phyloP scores from a whole-genome alignment of 2,329 filamentous ascomycete species.

The Alternaria ventricosa region DNA sequence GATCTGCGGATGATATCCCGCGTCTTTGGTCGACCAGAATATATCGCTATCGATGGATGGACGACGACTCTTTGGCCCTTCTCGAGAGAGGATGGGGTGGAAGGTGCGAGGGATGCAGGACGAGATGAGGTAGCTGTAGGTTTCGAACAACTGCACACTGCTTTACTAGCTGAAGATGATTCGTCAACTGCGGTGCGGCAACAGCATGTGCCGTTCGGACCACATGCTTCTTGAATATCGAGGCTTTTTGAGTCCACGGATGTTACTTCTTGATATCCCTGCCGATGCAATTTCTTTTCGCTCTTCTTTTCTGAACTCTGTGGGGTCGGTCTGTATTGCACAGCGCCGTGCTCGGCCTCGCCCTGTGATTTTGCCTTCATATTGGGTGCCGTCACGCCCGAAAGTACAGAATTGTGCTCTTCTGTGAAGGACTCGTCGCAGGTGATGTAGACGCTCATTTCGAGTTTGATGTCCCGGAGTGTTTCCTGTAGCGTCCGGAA shows the following conservation, averaged over 20 bases:
- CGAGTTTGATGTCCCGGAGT: constrained; percentile 52
- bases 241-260: constrained; percentile 7
- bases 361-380: background rate
- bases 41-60: constrained; percentile 45
- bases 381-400: constrained; percentile 30
- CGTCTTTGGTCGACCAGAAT: constrained; percentile 61
- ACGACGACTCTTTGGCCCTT: constrained; percentile 24
- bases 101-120: constrained; percentile 19
- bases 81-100: constrained; percentile 15
- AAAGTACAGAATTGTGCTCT: constrained; percentile 44
- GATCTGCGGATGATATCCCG: constrained; percentile 60
- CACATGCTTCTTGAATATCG: constrained; percentile 33
- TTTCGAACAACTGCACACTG: constrained; percentile 25
- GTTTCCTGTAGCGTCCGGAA: constrained; percentile 49
- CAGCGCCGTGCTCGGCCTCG: constrained; percentile 19
- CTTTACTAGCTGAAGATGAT: constrained; percentile 35
- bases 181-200: constrained; percentile 57
- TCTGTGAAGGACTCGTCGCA: constrained; percentile 58
- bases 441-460: constrained; percentile 63
- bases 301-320: constrained; percentile 13
- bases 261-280: constrained; percentile 32
- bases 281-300: constrained; percentile 17
- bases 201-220: constrained; percentile 52
- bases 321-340: constrained; percentile 25
- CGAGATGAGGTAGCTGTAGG: background rate